Base-by-base conservation (phyloP, 2,329 filamentous ascomycete species). In the Emericellopsis cladophorae region DNA sequence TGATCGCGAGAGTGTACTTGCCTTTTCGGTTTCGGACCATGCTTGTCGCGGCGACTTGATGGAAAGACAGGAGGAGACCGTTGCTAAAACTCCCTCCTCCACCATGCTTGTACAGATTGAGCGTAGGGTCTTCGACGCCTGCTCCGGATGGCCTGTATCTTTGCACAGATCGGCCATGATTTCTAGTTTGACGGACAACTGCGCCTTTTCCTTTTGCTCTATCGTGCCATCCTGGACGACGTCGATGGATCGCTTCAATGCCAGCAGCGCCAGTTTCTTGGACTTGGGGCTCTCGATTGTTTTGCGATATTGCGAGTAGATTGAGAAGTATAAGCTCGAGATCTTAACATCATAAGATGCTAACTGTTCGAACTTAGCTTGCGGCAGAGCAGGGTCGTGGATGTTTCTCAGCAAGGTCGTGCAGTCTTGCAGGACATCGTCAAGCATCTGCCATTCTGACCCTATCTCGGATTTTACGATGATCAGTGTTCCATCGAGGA, bases 271-370 rank as follows among this genome's bases (percentile, higher is more conserved):
- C 15, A 58, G 56, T 48, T 62, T 64, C 43, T 54, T 60, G 36
- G 52, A 42, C 40, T 60, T 61, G 10, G 55, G 51, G 35, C 56
- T 64, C 4, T 60, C 59, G 0, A 59, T 48, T 21, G 62, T 58
- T 39, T 72, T 73, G 12, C 67, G 60, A 44, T 75, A 54, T 36
- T 67, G 63, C 15, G 72, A 59, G 51, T 77, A 76, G 37, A 74
- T 66, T n/a, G 76, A 65, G 54, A 80, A 86, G 53, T 85, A 85
- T 4, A 84, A 66, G 49, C 82, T 80, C 0, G 82, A 86, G 22
- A 86, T 72, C 49, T 79, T 84, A 45, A 81, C 70, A 42, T 74
- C 66, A 47, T 78, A 76, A 2, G 62, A 64, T n/a, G 48, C 51
- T 11, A 63, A 49, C 39, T 61, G 55, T 23, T 61, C 60, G 1